These are phyloP conservation scores for Phyllosticta citriasiana DNA, from an alignment of 2,329 filamentous ascomycete species.

Conservation along the genomic window DNA sequence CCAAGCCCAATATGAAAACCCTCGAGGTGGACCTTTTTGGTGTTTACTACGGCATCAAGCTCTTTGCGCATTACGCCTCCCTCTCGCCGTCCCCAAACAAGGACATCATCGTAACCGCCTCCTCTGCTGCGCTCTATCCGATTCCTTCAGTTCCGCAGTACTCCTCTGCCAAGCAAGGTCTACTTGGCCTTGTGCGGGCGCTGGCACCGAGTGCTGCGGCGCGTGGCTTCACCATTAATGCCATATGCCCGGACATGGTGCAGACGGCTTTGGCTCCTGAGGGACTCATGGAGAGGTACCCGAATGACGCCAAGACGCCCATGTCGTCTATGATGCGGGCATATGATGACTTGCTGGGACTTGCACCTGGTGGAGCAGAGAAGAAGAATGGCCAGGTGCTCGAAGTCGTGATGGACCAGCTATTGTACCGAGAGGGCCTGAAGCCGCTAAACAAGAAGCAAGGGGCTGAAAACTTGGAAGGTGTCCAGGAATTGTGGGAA, in stretches of 20 bases:
- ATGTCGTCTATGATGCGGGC: conserved; percentile 23
- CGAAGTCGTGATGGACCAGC: conserved; percentile 17
- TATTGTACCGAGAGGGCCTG: conserved; percentile 17
- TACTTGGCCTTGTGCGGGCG: conserved; percentile 24
- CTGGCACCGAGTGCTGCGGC: conserved; percentile 15
- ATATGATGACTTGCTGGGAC: conserved; percentile 18
- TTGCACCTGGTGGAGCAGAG: background rate
- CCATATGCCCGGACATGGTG: conserved; percentile 22
- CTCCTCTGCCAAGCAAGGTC: conserved; percentile 25
- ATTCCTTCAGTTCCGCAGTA: conserved; percentile 26
- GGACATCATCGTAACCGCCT: conserved; percentile 26
- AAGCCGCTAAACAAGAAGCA: conserved; percentile 13
- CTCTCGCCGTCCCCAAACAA: conserved; percentile 14
- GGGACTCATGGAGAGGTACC: conserved; percentile 20
- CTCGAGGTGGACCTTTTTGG: conserved; percentile 24
- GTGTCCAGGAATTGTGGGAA: conserved; percentile 14
- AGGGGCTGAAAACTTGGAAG: conserved; percentile 14
- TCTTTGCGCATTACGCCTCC: conserved; percentile 28
- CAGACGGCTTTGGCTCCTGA: conserved; percentile 21
- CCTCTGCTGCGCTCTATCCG: conserved; percentile 24
- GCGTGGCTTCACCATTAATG: conserved; percentile 19
- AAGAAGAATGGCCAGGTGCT: conserved; percentile 18
- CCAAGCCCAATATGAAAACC: conserved; percentile 24
- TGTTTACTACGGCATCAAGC: conserved; percentile 27
- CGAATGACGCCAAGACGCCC: conserved; percentile 19